Conservation (phyloP, 2,329 filamentous ascomycete genomes). For the Colletotrichum tamarilloi region DNA sequence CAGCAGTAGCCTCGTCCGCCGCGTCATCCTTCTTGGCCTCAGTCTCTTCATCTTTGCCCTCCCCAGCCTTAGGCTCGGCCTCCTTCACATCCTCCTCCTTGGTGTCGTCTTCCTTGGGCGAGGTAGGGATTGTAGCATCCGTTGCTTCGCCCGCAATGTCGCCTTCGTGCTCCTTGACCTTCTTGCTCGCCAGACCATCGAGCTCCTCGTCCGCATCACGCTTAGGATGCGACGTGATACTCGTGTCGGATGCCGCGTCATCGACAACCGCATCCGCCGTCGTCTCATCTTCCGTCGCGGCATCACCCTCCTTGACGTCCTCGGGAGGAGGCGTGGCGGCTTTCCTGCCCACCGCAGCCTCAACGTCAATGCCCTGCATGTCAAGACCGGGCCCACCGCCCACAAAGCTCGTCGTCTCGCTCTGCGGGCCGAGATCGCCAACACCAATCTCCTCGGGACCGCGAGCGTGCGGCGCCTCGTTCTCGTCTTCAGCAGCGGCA, state of each 20-base stretch:
- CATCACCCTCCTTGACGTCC: conserved; percentile 31
- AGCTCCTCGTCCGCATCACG: conserved; percentile 65
- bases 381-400: conserved; percentile 53
- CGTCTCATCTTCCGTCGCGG: conserved; percentile 34
- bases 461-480: conserved; percentile 81
- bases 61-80: conserved; percentile 3
- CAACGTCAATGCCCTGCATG: conserved; percentile 68
- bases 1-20: not conserved
- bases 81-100: conserved; percentile 4
- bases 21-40: not conserved
- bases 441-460: conserved; percentile 88
- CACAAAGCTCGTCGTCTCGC: conserved; percentile 51
- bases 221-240: conserved; percentile 58
- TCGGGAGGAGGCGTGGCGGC: conserved; percentile 45
- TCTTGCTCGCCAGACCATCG: conserved; percentile 55
- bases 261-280: conserved; percentile 30
- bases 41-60: conserved; percentile 3
- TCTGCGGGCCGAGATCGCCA: conserved; percentile 85
- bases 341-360: conserved; percentile 70
- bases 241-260: conserved; percentile 45
- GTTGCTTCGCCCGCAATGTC: conserved; percentile 33
- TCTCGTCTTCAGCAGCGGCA: conserved; percentile 60
- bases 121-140: not conserved
- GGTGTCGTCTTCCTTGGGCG: not conserved
- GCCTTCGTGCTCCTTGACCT: conserved; percentile 56